Evolutionary conservation across 2,329 filamentous ascomycete species (phyloP).

Genomic region (Chalara sp.): DNA sequence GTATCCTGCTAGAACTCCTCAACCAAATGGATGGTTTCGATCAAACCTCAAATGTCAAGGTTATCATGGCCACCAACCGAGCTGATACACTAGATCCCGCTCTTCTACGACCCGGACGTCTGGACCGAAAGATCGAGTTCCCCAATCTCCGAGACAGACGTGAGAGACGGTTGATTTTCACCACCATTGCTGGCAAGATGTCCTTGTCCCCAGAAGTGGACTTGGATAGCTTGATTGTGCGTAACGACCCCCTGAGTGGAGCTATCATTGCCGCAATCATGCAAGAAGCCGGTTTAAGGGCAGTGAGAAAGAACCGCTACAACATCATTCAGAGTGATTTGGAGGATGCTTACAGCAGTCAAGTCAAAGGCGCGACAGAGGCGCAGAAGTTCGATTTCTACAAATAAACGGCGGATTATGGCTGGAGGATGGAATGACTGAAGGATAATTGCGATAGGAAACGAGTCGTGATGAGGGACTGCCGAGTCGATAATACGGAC

Average conservation of each 20-base stretch:
- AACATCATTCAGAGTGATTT: slow-evolving; percentile 98
- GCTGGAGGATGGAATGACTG: neutral
- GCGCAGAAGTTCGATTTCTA: slow-evolving; percentile 85
- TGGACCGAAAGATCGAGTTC: slow-evolving; percentile 98
- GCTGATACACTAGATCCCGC: slow-evolving; percentile 96
- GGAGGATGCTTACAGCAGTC: slow-evolving; percentile 93
- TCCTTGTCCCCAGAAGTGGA: slow-evolving; percentile 94
- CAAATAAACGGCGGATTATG: slow-evolving; percentile 45
- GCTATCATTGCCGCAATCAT: slow-evolving; percentile 98
- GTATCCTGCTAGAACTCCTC: slow-evolving; percentile 91
- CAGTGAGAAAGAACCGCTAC: slow-evolving; percentile 95
- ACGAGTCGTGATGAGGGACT: too few relatives aligned
- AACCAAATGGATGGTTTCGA: slow-evolving; percentile 99
- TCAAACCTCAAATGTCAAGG: slow-evolving; percentile 97
- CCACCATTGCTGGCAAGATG: slow-evolving; percentile 96
- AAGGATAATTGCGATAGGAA: neutral
- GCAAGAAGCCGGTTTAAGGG: slow-evolving; percentile 93
- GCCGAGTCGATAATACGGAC: too few relatives aligned
- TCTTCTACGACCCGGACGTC: slow-evolving; percentile 84
- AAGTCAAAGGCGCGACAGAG: slow-evolving; percentile 80
- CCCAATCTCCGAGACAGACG: slow-evolving; percentile 89
- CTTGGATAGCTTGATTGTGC: slow-evolving; percentile 89
- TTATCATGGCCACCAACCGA: slow-evolving; percentile 99
- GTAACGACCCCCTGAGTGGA: slow-evolving; percentile 91
- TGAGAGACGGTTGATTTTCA: slow-evolving; percentile 93